Evolutionary conservation across 2,329 filamentous ascomycete genomes (phyloP), one percentile per base, ranked within the genome.

Genomic region (Fusarium caatingaense): DNA sequence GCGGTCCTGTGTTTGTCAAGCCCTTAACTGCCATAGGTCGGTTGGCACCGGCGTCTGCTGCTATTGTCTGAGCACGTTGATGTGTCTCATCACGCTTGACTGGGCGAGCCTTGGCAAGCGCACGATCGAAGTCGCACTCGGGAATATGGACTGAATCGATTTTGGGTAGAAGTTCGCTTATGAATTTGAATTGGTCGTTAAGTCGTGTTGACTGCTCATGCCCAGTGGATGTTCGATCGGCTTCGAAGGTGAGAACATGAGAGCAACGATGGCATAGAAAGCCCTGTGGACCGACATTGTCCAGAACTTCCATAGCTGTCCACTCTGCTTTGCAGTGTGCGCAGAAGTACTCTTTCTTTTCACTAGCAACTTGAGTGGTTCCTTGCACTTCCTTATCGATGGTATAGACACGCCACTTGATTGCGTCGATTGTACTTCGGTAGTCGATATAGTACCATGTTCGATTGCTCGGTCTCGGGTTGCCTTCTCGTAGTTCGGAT

Each of bases 381-480:
- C 91, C 90, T 80, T 98, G 94, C 63, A 98, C 93, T 57, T 92
- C 90, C 78, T 95, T 94, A 72, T 94, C 94, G 73, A 98, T 89
- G 60, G 91, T 91, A 77, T 95, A 94, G 54, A 97, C 90, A 68
- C 93, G 91, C 87, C 92, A 99, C 80, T 99, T 99, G 82, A 97
- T 97, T 50, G 93, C 93, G 81, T 99, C 96, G 76, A 99, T 93
- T 37, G 95, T 93, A 61, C 93, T 92, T 64, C 96, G 93, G 76
- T 97, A 97, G 78, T 98, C 94, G 78, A 99, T 95, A 81, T 93
- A 99, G 83, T 97, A 99, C 86, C 97, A 99, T 68, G 95, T 97
- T 75, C 93, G 89, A 77, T 92, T 94, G 72, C 92, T 91, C 8
- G 93, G 92, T 55, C 94, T 91, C 61, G 92, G 91, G 64, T 94